Evolutionary conservation across 352 stramenopile genomes (phyloP), one percentile per base, ranked within the genome.

Genomic region (Phytophthora pseudosyringae): DNA sequence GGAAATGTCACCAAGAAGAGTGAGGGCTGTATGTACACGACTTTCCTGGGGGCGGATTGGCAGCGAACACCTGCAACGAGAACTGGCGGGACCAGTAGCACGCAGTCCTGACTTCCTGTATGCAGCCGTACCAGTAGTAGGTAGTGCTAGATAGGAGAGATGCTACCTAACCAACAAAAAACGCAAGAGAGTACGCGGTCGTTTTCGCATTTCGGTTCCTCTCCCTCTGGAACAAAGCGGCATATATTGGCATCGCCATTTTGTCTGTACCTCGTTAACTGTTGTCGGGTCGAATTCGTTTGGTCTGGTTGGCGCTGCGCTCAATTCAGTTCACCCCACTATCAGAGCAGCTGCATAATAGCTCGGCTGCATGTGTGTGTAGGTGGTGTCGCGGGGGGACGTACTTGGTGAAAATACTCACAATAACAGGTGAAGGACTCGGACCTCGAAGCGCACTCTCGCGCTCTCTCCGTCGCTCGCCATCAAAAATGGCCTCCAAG

Each of bases 1-100:
- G 85, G 82, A 4, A 71, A 76, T 38, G 64, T 88, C 35, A 40
- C 59, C 11, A 81, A 81, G 48, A 88, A 88, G 64, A 81, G 60
- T 29, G 85, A 93, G 51, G 78, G 72, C 50, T 86, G 82, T 56
- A 71, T 83, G 61, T 92, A 95, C 69, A 89, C 83, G 29, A 93
- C 87, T 43, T 86, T 84, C 29, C 65, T 94, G 0, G 83, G 84
- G 5, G 71, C 81, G 0, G 83, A 93, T 36, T 80, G 86, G 59
- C 81, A 83, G 38, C 81, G 74, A 56, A 75, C 70, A 28, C 50
- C 62, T 25, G 35, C 68, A 29, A 63, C 58, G 7, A 70, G 56
- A 61, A 21, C 54, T 44, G 25, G 50, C 8, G 41, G n/a, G 44
- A 29, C 45, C 7, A 59, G 11, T 18, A 67, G 8, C 10, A 40